A percentile compares a stretch with the other conserved stretches of the same genome.
These are phyloP conservation scores for Cladosporium oxysporum DNA, from an alignment of 2,329 filamentous ascomycete species.

Conservation along the genomic window DNA sequence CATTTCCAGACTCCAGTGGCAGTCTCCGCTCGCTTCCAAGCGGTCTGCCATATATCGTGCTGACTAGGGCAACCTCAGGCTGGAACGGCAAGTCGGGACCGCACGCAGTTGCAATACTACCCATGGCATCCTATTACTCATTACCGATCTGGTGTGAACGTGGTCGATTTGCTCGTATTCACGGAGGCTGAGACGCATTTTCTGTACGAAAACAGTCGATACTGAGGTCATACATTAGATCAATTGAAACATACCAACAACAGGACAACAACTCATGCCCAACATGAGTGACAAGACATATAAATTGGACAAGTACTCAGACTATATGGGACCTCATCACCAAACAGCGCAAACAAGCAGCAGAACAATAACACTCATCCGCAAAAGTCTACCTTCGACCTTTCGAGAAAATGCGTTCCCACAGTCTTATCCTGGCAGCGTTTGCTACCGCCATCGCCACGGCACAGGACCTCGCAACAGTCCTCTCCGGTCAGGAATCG, in stretches of 20 bases:
- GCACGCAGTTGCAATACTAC: background rate
- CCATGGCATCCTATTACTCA: background rate
- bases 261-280: background rate
- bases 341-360: background rate
- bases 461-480: conserved; percentile 29
- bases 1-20: background rate
- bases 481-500: conserved; percentile 36
- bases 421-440: conserved; percentile 10
- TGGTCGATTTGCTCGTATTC: background rate
- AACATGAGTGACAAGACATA: background rate
- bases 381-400: background rate
- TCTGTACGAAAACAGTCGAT: background rate
- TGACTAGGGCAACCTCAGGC: background rate
- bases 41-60: background rate
- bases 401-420: conserved; percentile 5
- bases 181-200: background rate
- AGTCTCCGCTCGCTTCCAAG: background rate
- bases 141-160: background rate
- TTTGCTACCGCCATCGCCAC: background rate
- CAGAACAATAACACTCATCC: background rate
- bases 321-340: background rate
- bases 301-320: background rate
- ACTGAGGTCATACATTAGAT: conserved; percentile 9
- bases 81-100: conserved; percentile 4
- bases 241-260: background rate